Conservation (phyloP, 2,329 filamentous ascomycete species). For the Madurella fahalii region DNA sequence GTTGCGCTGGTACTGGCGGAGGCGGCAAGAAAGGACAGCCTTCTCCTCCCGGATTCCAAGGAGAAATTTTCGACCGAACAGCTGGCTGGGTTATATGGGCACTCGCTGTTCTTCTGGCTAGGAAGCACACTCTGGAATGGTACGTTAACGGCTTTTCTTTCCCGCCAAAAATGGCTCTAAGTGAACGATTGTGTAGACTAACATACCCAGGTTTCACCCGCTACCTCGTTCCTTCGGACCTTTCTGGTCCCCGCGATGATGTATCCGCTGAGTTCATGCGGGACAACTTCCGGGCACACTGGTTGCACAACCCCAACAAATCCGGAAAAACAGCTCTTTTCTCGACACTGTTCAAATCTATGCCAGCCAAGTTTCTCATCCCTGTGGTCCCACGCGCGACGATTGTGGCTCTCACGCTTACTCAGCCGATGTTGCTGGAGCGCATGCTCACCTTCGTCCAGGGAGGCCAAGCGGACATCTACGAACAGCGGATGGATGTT, state of each 20-base stretch:
- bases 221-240: constrained; percentile 8
- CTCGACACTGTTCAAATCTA: constrained; percentile 4
- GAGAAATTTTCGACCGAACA: constrained; percentile 5
- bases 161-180: too few species aligned
- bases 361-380: constrained; percentile 9
- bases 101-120: constrained; percentile 11
- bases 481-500: constrained; percentile 4
- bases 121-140: constrained; percentile 7
- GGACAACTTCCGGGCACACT: constrained; percentile 3
- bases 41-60: not conserved
- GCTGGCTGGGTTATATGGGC: constrained; percentile 8
- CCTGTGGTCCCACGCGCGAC: constrained; percentile 4
- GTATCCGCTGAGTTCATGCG: constrained; percentile 6
- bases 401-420: constrained; percentile 7
- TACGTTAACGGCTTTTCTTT: not conserved
- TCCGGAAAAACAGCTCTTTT: constrained; percentile 6
- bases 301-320: constrained; percentile 4
- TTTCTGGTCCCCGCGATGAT: constrained; percentile 11
- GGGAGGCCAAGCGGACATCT: not conserved
- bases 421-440: constrained; percentile 12
- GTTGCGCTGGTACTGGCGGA: constrained; percentile 1
- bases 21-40: constrained; percentile 3
- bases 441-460: constrained; percentile 13
- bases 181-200: not conserved
- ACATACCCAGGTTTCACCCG: constrained; percentile 2